phyloP scores from a whole-genome alignment of 345 rosid genomes.

The Eucalyptus marginata region DNA sequence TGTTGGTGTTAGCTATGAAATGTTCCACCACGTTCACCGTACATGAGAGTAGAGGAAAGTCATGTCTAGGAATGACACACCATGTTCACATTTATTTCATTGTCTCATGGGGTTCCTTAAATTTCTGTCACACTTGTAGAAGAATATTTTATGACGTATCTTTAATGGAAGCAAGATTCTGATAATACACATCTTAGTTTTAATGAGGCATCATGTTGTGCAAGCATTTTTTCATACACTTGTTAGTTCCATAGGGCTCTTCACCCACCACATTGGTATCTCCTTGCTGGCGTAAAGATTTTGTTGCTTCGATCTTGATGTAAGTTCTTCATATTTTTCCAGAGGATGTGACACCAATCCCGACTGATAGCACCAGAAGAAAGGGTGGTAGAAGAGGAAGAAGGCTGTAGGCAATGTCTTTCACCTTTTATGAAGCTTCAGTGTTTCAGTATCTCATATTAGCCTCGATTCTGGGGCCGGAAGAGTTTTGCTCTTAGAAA shows the following conservation, averaged over 20 bases:
- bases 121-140: neutral
- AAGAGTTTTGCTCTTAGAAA: neutral
- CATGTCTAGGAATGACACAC: neutral
- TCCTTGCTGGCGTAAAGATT: neutral
- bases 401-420: slow-evolving; percentile 19
- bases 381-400: slow-evolving; percentile 66
- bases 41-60: neutral
- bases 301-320: neutral
- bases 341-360: slow-evolving; percentile 62
- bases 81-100: neutral
- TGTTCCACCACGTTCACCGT: neutral
- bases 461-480: neutral
- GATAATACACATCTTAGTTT: neutral
- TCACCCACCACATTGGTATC: neutral
- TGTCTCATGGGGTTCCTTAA: neutral
- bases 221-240: neutral
- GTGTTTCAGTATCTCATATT: neutral
- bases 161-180: neutral
- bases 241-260: neutral
- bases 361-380: slow-evolving; percentile 48
- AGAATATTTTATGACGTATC: neutral
- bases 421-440: neutral
- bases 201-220: neutral
- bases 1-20: neutral
- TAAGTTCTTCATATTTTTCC: neutral